Evolutionary conservation across 148 eudicot genomes (phyloP), one percentile per base, ranked within the genome.

Genomic region (Nepenthes gracilis): DNA sequence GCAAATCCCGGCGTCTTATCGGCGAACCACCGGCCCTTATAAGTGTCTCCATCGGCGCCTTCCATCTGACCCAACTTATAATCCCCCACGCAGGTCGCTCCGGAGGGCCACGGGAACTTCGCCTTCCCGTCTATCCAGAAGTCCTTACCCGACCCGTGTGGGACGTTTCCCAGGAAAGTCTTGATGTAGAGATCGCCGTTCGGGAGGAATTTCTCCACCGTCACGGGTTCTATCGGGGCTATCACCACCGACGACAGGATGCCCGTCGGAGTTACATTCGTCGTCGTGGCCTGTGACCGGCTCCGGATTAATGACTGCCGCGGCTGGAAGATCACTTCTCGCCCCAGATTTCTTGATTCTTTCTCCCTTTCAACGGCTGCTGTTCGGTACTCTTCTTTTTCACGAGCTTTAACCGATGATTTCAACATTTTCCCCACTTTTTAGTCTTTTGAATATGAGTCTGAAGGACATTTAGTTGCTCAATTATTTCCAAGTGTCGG

Each of bases 161-260:
- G 98, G 6, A 70, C 67, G 60, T 79, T 79, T 1, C 82, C 90
- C 0, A 76, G 57, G 48, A 87, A 83, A 12, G 77, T 73, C 15
- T 95, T 95, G 12, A 64, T 90, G 80, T 87, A 90, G 38, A 85
- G 86, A 78, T 87, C 97, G 2, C 97, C 96, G 75, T 91, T 87
- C 5, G 87, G 83, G 2, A 91, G 67, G 9, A 38, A 80, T 37
- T 85, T 83, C 62, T 90, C 94, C 0, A 67, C 45, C 10, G 48
- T 40, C 45, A 8, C 10, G 3, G 64, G 12, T 9, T 7, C 33
- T 33, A 47, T 9, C 5, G 59, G 5, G 2, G 57, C 32, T 2
- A 53, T 7, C 11, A 69, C 14, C 55, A 55, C 2, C 12, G 70
- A 54, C 58, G 76, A 40, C 45, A 40, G 0, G 8, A 40, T 40